These are phyloP conservation scores for Clarireedia paspali DNA, from an alignment of 2,329 filamentous ascomycete species.

Conservation along the genomic window DNA sequence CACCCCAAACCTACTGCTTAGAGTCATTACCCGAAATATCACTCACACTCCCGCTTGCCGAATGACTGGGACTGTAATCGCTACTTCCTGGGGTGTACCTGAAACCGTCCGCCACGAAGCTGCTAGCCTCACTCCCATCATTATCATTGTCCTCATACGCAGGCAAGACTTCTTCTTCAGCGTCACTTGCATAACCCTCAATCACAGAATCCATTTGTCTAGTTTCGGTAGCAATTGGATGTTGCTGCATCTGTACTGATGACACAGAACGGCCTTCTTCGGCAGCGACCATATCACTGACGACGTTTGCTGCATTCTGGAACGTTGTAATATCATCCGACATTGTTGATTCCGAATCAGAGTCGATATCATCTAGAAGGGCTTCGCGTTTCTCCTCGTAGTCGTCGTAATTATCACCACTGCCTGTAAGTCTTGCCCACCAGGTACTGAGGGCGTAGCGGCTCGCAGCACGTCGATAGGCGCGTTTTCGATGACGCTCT, in stretches of 20 bases:
- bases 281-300: constrained; percentile 20
- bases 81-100: constrained; percentile 22
- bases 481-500: constrained; percentile 15
- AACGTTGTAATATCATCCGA: constrained; percentile 21
- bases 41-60: constrained; percentile 16
- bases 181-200: not conserved
- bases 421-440: constrained; percentile 11
- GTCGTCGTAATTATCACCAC: constrained; percentile 18
- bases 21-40: constrained; percentile 23
- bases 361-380: constrained; percentile 13
- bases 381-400: constrained; percentile 9
- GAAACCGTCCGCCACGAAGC: constrained; percentile 25
- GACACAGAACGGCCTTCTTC: constrained; percentile 4
- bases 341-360: constrained; percentile 18
- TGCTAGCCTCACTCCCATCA: constrained; percentile 14
- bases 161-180: not conserved
- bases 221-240: not conserved
- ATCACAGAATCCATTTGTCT: not conserved
- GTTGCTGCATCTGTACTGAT: not conserved
- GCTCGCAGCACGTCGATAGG: constrained; percentile 15
- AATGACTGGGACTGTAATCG: constrained; percentile 18
- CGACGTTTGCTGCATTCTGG: constrained; percentile 18
- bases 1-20: constrained; percentile 14
- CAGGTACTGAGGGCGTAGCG: constrained; percentile 12
- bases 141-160: constrained; percentile 7